Evolutionary conservation across 495 filamentous ascomycete species (phyloP), one percentile per base, ranked within the genome.

Genomic region (Pseudomonodictys pantanalensis): DNA sequence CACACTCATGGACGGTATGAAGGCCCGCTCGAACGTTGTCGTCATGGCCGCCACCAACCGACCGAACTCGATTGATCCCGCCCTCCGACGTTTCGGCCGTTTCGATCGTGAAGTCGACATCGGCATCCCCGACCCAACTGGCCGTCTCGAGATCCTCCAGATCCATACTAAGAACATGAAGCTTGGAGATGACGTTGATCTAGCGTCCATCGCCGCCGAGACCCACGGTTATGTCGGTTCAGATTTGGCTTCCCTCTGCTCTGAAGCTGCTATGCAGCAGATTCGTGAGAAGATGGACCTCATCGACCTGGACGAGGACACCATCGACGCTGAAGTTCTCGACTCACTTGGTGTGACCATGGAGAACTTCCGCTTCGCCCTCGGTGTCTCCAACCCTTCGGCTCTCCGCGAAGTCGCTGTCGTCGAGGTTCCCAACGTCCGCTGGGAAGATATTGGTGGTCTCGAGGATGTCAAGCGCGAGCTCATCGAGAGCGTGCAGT

Each of bases 151-250:
- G 79, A 97, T 98, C 72, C 84, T 98, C 46, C 88, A 92, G 75
- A 98, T 98, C 64, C 93, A 98, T 80, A 97, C 95, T 67, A 98
- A 98, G 86, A 98, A 98, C 84, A 98, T 98, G 93, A 98, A 97
- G 81, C 84, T 98, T 26, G 91, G 78, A 45, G 95, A 96, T 43
- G 93, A 97, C 72, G 93, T 98, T 39, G 93, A 98, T 71, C 86
- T 98, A 20, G 91, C 96, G 79, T 85, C 90, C 67, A 97, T 98
- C 69, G 95, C 93, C 33, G 85, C 95, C 33, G 95, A 98, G 80
- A 98, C 93, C 48, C 93, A 98, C 78, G 93, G 93, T 79, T 97
- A 97, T 68, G 93, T 98, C 72, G 93, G 93, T 77, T 97, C 93
- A 32, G 93, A 98, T 86, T 77, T 98, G 72, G 93, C 93, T 35